A percentile compares a stretch with the other conserved stretches of the same genome.
These are phyloP conservation scores for rapeseed (Brassica napus) DNA, from an alignment of 345 rosid genomes.

Conservation along the genomic window DNA sequence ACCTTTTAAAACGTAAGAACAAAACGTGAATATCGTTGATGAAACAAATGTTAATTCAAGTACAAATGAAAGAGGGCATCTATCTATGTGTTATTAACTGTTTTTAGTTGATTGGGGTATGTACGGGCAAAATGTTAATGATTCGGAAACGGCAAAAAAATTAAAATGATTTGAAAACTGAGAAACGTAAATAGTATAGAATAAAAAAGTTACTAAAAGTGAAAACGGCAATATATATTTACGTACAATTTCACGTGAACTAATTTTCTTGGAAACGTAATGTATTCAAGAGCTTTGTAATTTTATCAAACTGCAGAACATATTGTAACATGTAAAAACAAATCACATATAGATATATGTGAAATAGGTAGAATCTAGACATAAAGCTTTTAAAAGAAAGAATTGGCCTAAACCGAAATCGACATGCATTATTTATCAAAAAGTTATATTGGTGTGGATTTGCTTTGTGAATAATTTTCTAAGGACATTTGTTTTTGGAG, in stretches of 20 bases:
- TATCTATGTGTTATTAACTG: background rate
- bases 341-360: constrained; percentile 12
- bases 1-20: constrained; percentile 17
- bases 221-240: constrained; percentile 20
- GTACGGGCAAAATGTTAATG: constrained; percentile 19
- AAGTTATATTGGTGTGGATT: constrained; percentile 27
- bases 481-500: constrained; percentile 4
- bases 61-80: constrained; percentile 1
- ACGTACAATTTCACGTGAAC: constrained; percentile 29
- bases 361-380: constrained; percentile 42
- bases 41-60: background rate
- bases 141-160: constrained; percentile 27
- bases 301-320: background rate
- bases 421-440: constrained; percentile 37
- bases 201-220: constrained; percentile 8
- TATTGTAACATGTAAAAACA: background rate
- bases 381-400: constrained; percentile 24
- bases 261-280: constrained; percentile 30
- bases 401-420: constrained; percentile 37
- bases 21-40: background rate
- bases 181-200: constrained; percentile 23
- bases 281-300: constrained; percentile 5
- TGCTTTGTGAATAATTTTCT: background rate
- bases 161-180: background rate
- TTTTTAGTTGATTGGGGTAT: background rate